These are phyloP conservation scores for Globomyces pollinis-pini DNA, from an alignment of 192 early-diverging fungal genomes.

Conservation along the genomic window DNA sequence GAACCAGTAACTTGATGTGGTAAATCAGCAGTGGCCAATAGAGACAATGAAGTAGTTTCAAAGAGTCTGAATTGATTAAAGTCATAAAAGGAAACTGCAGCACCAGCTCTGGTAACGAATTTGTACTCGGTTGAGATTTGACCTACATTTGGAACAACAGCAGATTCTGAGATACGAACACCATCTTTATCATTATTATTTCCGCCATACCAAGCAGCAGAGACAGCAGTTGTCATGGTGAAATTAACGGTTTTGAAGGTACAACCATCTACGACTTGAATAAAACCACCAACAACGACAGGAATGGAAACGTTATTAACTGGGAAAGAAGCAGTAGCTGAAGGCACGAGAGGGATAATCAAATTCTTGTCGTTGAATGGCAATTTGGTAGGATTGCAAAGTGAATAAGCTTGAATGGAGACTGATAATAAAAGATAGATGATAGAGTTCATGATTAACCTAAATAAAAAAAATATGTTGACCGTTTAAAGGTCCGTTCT, in stretches of 20 bases:
- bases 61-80: conserved; percentile 13
- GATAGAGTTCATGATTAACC: neutral
- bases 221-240: neutral
- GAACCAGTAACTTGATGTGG: no score
- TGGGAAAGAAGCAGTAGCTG: neutral
- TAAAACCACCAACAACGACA: neutral
- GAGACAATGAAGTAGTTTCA: neutral
- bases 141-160: neutral
- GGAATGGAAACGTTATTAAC: neutral
- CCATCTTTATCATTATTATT: neutral
- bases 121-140: neutral
- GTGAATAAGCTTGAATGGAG: neutral
- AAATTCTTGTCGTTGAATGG: neutral
- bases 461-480: no score
- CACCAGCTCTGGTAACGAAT: neutral
- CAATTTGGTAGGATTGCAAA: neutral
- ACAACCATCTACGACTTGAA: conserved; percentile 6
- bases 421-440: neutral
- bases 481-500: no score
- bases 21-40: conserved; percentile 8
- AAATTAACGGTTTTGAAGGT: neutral
- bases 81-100: neutral
- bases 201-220: neutral
- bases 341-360: neutral
- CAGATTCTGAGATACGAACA: neutral